Base-by-base conservation (phyloP, 179 eudicot genomes). In the Spinacia oleracea region DNA sequence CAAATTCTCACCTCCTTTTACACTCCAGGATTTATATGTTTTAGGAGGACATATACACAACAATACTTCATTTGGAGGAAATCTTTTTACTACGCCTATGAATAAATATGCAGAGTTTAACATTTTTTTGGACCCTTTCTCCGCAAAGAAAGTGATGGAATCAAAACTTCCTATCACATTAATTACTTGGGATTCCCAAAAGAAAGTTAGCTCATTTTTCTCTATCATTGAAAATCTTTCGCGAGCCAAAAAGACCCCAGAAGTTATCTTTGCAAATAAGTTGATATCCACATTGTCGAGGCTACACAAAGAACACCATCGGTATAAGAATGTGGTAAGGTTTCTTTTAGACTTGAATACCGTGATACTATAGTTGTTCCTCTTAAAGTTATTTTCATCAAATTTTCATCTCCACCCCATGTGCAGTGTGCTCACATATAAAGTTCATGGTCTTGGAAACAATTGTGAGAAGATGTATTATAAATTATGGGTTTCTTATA, bases 101-200 rank as follows among this genome's bases (percentile, higher is more conserved):
- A 90, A 91, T 64, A 75, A 84, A 77, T 82, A 77, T 79, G 89
- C 91, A 3, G 97, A 92, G 81, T 82, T 88, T 77, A 94, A 94
- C 73, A 85, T 92, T 89, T 91, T 92, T 79, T 93, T 94, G 43
- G 98, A 94, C 66, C 98, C 98, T 73, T 77, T 90, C 66, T 92
- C 98, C 82, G 97, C 98, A 73, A 90, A 91, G 83, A 83, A 77
- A 15, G 93, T 94, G 42, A 67, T 68, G 42, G 18, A 68, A 68
- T 68, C 72, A 68, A 40, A 68, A n/a, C 84, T 88, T 45, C 77
- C 86, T 46, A 84, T 91, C 76, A 93, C 89, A 8, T 87, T 94
- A 62, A 89, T 94, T 77, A 96, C 96, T 7, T 87, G 83, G 31
- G 70, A 32, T 11, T 76, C 79, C 53, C 98, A 94, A 72, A 85